Conservation (phyloP, 2,329 filamentous ascomycete genomes). For the Drechslerella coelobrocha region DNA sequence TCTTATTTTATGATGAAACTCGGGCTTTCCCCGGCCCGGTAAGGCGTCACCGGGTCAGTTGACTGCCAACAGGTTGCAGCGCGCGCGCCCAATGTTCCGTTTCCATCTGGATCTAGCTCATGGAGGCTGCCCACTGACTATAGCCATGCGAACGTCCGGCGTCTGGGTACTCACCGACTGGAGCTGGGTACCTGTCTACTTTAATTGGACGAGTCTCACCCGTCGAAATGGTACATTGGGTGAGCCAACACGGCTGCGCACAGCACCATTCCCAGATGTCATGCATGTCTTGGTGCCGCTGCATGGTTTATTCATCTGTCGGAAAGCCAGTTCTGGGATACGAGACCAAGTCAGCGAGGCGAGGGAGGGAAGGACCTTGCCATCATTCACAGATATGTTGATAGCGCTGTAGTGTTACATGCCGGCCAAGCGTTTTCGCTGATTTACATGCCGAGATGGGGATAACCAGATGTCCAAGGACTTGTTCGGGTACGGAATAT, state of each 20-base stretch:
- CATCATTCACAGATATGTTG: too few species aligned
- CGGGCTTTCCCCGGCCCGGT: background rate
- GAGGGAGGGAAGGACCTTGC: too few species aligned
- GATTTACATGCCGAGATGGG: too few species aligned
- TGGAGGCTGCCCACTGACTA: background rate
- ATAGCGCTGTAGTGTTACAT: too few species aligned
- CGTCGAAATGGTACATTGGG: too few species aligned
- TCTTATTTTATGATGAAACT: too few species aligned
- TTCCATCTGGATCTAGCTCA: background rate
- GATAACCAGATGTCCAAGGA: background rate
- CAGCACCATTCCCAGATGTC: conserved; percentile 3
- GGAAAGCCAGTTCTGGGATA: background rate
- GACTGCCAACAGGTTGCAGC: background rate
- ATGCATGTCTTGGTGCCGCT: background rate
- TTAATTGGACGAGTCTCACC: background rate
- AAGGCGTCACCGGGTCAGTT: background rate
- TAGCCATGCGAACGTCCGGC: background rate
- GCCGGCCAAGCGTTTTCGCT: too few species aligned
- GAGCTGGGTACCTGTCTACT: background rate
- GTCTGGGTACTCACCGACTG: background rate
- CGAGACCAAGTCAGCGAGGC: too few species aligned
- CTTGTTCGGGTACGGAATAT: background rate
- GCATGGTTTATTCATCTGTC: background rate
- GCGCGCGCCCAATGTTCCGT: background rate
- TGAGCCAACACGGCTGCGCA: background rate